phyloP scores from a whole-genome alignment of 306 rosid genomes.

The Canavalia gladiata region DNA sequence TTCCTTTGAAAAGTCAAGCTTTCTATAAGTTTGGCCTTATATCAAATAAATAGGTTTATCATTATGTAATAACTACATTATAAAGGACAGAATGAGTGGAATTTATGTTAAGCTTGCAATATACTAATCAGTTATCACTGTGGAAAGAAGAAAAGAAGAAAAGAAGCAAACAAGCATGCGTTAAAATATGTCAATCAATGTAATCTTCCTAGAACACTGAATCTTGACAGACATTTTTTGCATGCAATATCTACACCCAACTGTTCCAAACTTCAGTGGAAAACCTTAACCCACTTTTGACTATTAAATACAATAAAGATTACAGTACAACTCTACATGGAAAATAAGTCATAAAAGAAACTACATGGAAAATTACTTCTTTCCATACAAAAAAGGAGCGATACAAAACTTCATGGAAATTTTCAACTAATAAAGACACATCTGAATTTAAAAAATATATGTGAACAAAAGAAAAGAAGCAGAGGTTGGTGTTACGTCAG shows the following conservation, averaged over 20 bases:
- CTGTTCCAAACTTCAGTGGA: conserved; percentile 42
- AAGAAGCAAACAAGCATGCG: conserved; percentile 4
- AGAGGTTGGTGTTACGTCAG: conserved; percentile 26
- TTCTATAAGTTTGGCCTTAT: neutral
- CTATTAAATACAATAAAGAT: conserved; percentile 31
- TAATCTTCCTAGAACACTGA: conserved; percentile 35
- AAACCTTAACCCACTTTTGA: conserved; percentile 45
- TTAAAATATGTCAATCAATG: neutral
- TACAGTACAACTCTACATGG: conserved; percentile 25
- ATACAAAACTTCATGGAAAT: neutral
- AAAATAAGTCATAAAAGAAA: conserved; percentile 38
- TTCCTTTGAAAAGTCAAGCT: conserved; percentile 46
- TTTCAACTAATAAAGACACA: neutral
- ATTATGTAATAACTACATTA: neutral
- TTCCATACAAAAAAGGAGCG: neutral
- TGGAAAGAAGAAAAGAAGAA: conserved; percentile 13
- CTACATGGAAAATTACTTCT: conserved; percentile 36
- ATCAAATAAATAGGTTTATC: conserved; percentile 14
- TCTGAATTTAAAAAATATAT: neutral
- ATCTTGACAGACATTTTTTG: conserved; percentile 32
- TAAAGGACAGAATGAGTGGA: neutral
- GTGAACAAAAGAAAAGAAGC: conserved; percentile 41
- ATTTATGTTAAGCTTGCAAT: neutral
- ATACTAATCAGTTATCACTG: neutral
- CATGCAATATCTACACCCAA: conserved; percentile 27